A percentile compares a stretch with the other conserved stretches of the same genome.
Evolutionary conservation across 2,329 filamentous ascomycete genomes (phyloP).

Genomic region (Diaporthe destruens): DNA sequence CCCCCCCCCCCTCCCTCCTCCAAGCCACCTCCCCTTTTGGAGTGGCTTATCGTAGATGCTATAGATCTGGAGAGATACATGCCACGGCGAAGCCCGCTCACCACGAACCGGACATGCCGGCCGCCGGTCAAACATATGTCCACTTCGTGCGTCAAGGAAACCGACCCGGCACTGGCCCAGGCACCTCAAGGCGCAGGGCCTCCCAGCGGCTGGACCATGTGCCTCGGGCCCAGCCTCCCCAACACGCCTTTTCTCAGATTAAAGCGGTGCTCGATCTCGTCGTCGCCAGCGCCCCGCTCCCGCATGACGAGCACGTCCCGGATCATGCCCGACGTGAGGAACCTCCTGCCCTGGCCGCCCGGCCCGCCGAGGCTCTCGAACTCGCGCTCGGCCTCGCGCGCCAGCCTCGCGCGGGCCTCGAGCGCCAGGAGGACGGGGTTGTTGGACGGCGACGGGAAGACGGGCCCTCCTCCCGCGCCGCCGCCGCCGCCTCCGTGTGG

Average conservation of each 20-base stretch:
- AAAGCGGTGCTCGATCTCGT: constrained; percentile 61
- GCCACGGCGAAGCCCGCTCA: neutral
- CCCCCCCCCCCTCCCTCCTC: no score
- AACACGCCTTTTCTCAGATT: constrained; percentile 61
- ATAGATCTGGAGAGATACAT: neutral
- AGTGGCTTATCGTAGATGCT: neutral
- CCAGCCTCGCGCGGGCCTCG: constrained; percentile 59
- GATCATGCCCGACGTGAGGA: constrained; percentile 62
- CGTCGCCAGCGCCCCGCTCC: constrained; percentile 53
- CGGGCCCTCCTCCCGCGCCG: constrained; percentile 27
- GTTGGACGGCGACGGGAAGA: constrained; percentile 49
- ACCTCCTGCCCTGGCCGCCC: constrained; percentile 55
- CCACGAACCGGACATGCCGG: neutral
- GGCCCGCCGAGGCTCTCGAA: constrained; percentile 55
- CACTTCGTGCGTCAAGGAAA: neutral
- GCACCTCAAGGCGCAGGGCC: constrained; percentile 37
- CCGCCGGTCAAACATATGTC: neutral
- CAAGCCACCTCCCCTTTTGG: neutral
- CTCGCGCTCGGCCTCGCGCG: constrained; percentile 60
- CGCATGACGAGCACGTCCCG: constrained; percentile 61
- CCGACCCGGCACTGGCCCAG: no score
- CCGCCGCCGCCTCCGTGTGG: constrained; percentile 37
- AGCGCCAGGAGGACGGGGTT: constrained; percentile 65
- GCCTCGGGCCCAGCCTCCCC: constrained; percentile 56
- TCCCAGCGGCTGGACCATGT: constrained; percentile 55